phyloP scores from a whole-genome alignment of 2,329 filamentous ascomycete genomes.

The Bertia moriformis region DNA sequence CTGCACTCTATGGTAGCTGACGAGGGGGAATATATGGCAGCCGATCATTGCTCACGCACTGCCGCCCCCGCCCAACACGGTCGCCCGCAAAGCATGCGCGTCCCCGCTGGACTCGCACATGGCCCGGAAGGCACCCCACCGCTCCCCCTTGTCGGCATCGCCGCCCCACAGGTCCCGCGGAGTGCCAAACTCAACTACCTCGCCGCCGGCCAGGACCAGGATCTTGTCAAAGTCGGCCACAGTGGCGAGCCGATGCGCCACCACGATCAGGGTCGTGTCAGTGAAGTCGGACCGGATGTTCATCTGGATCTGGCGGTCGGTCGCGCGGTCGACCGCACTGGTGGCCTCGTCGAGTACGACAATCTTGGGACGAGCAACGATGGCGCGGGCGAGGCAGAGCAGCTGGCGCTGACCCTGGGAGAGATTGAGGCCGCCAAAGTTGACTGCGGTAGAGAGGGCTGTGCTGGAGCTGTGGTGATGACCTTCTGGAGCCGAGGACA shows the following conservation, averaged over 20 bases:
- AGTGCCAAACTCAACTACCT: slow-evolving; percentile 51
- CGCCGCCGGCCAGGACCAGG: slow-evolving; percentile 54
- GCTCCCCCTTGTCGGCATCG: slow-evolving; percentile 8
- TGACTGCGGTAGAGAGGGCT: slow-evolving; percentile 43
- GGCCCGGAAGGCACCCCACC: slow-evolving; percentile 34
- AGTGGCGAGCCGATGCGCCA: slow-evolving; percentile 62
- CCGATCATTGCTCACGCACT: too few species aligned
- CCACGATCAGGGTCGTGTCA: slow-evolving; percentile 55
- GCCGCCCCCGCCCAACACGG: not conserved
- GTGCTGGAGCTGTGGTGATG: slow-evolving; percentile 18
- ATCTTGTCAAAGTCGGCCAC: slow-evolving; percentile 67
- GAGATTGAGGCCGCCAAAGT: slow-evolving; percentile 60
- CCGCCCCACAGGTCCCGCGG: slow-evolving; percentile 46
- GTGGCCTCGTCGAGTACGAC: slow-evolving; percentile 74
- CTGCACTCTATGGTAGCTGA: too few species aligned
- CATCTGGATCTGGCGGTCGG: slow-evolving; percentile 60
- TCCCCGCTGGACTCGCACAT: slow-evolving; percentile 30
- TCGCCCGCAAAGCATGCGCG: not conserved
- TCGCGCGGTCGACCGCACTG: slow-evolving; percentile 64
- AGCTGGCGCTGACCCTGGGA: slow-evolving; percentile 67
- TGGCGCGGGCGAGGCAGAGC: slow-evolving; percentile 59
- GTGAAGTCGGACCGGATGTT: slow-evolving; percentile 60
- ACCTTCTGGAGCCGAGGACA: slow-evolving; percentile 17
- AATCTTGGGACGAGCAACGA: slow-evolving; percentile 58
- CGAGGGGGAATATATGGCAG: too few species aligned